Conservation (phyloP, 2,329 filamentous ascomycete genomes). For the Fusarium longipes region DNA sequence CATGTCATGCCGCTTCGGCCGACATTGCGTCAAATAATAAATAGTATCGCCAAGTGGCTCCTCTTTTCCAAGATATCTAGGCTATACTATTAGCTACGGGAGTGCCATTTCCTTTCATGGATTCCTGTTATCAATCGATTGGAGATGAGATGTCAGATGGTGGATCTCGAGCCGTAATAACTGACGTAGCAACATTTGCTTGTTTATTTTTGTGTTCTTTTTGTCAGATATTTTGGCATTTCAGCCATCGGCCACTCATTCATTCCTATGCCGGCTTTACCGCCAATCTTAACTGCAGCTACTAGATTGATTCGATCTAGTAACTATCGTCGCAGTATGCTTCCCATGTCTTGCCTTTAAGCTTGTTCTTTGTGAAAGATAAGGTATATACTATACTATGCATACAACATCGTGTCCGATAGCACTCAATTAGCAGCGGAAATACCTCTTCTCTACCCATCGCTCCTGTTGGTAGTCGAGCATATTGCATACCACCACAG, state of each 20-base stretch:
- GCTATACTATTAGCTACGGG: constrained; percentile 20
- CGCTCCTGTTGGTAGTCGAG: constrained; percentile 84
- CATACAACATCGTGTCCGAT: neutral
- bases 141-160: constrained; percentile 7
- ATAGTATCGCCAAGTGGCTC: constrained; percentile 24
- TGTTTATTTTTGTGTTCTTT: constrained; percentile 1
- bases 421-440: constrained; percentile 73
- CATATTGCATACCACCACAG: constrained; percentile 85
- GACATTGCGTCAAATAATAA: constrained; percentile 20
- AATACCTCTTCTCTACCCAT: constrained; percentile 91
- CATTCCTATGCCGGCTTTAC: neutral
- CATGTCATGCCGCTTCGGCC: neutral
- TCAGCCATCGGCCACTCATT: constrained; percentile 1
- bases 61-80: constrained; percentile 16
- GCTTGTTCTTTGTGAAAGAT: constrained; percentile 1
- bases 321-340: neutral
- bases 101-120: constrained; percentile 20
- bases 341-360: neutral
- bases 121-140: constrained; percentile 20
- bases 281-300: constrained; percentile 11
- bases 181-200: neutral
- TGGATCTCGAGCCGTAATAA: constrained; percentile 10
- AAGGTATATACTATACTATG: constrained; percentile 24
- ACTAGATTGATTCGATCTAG: neutral
- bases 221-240: neutral